Percentiles rank a stretch among this genome's conserved stretches.
phyloP scores from a whole-genome alignment of 2,329 filamentous ascomycete species.

The Biscogniauxia marginata region DNA sequence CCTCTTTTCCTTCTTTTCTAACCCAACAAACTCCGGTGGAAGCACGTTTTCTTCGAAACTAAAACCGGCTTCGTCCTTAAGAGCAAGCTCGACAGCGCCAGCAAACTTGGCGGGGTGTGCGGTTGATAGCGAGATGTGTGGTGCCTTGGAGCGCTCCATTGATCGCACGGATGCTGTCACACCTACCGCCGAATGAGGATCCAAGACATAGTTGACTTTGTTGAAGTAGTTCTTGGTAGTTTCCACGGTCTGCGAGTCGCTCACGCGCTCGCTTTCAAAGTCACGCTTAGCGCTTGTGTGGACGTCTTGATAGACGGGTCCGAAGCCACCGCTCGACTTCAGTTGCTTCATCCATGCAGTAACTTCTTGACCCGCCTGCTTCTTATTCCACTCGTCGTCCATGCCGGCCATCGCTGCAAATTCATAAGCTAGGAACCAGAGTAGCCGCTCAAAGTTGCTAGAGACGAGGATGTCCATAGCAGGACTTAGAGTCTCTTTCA shows the following conservation, averaged over 20 bases:
- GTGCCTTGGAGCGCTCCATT: constrained; percentile 52
- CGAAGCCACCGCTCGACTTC: constrained; percentile 79
- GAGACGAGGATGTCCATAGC: constrained; percentile 98
- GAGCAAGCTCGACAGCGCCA: constrained; percentile 75
- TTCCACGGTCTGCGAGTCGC: constrained; percentile 64
- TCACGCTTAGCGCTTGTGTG: constrained; percentile 67
- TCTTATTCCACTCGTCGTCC: constrained; percentile 65
- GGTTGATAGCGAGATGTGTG: constrained; percentile 85
- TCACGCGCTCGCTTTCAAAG: constrained; percentile 79
- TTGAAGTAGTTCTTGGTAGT: constrained; percentile 60
- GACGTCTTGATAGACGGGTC: constrained; percentile 70
- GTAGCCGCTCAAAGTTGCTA: constrained; percentile 91
- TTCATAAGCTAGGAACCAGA: constrained; percentile 88
- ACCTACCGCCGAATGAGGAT: constrained; percentile 90
- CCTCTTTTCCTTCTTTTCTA: constrained; percentile 73
- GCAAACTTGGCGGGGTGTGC: constrained; percentile 96
- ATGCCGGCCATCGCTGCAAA: constrained; percentile 59
- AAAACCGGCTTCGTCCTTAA: constrained; percentile 70
- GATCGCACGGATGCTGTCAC: constrained; percentile 74
- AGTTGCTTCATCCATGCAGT: constrained; percentile 74
- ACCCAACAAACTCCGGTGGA: constrained; percentile 76
- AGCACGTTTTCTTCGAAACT: constrained; percentile 73
- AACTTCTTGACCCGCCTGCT: constrained; percentile 73
- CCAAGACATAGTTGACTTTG: constrained; percentile 68
- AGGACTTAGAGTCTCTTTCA: constrained; percentile 88